A percentile compares a stretch with the other conserved stretches of the same genome.
Evolutionary conservation across 2,329 filamentous ascomycete genomes (phyloP).

Genomic region (Colletotrichum coccodes): DNA sequence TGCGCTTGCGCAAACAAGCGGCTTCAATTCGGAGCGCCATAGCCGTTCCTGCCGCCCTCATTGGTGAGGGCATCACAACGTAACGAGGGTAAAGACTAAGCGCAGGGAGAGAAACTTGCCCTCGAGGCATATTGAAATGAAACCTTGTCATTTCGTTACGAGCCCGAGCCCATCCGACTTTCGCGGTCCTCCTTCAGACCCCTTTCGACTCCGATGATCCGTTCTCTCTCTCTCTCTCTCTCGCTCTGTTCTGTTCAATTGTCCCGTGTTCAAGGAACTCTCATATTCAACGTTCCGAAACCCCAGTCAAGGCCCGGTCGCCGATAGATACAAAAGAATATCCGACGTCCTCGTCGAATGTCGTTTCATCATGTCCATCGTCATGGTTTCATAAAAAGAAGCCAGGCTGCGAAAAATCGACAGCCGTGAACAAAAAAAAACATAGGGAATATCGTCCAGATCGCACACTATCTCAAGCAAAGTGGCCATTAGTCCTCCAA

Average conservation of each 20-base stretch:
- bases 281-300: slow-evolving; percentile 6
- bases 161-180: not conserved
- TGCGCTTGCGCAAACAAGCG: slow-evolving; percentile 1
- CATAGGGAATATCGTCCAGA: slow-evolving; percentile 9
- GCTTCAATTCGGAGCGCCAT: slow-evolving; percentile 14
- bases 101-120: slow-evolving; percentile 22
- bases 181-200: not conserved
- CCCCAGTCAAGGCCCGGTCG: slow-evolving; percentile 7
- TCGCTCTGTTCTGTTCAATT: not conserved
- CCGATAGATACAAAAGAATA: slow-evolving; percentile 11
- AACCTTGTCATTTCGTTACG: slow-evolving; percentile 30
- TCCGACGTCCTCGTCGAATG: slow-evolving; percentile 23
- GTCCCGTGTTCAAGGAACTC: not conserved
- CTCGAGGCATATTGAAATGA: slow-evolving; percentile 20
- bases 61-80: slow-evolving; percentile 3
- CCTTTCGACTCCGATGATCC: not conserved
- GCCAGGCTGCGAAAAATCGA: slow-evolving; percentile 3
- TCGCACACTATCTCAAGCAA: slow-evolving; percentile 24
- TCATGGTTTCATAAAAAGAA: slow-evolving; percentile 28
- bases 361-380: slow-evolving; percentile 32
- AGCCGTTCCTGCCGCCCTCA: not conserved
- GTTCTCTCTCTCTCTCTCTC: not conserved
- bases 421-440: slow-evolving; percentile 13
- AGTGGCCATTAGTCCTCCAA: slow-evolving; percentile 28
- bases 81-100: slow-evolving; percentile 6